Conservation (phyloP, 2,329 filamentous ascomycete genomes). For the Arthrobotrys sinensis region DNA sequence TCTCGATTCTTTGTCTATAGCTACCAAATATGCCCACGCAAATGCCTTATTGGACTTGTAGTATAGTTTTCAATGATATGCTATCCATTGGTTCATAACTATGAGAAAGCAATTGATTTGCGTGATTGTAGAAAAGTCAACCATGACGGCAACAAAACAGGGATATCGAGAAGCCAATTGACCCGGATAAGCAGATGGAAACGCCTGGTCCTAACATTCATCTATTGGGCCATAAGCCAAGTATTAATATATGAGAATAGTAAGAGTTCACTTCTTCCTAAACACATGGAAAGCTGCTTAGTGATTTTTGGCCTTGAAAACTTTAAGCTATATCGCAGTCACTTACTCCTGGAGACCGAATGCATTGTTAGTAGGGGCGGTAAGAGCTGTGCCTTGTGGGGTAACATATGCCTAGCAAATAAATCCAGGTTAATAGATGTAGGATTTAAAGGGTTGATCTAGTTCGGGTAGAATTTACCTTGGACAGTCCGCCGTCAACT, state of each 20-base stretch:
- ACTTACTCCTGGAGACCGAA: constrained; percentile 41
- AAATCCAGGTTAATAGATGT: constrained; percentile 7
- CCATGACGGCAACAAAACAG: not conserved
- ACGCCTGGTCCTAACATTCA: constrained; percentile 11
- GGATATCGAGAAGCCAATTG: constrained; percentile 9
- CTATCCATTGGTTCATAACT: not conserved
- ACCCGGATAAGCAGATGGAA: constrained; percentile 4
- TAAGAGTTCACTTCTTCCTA: constrained; percentile 3
- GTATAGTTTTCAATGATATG: not conserved
- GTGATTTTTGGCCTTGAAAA: not conserved
- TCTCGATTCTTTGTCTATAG: constrained; percentile 29
- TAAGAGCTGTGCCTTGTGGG: constrained; percentile 73
- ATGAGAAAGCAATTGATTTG: not conserved
- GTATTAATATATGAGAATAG: not conserved
- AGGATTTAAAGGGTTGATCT: not conserved
- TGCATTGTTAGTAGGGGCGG: constrained; percentile 76
- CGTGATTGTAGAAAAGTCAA: not conserved
- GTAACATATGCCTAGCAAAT: constrained; percentile 79
- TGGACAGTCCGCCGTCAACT: constrained; percentile 95
- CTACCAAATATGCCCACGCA: not conserved
- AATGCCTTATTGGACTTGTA: not conserved
- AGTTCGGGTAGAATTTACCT: constrained; percentile 68
- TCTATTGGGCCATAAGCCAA: not conserved
- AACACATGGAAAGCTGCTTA: not conserved
- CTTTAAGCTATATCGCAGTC: not conserved